Conservation (phyloP, 768 basidiomycete genomes). For the Calocybe cyanea region DNA sequence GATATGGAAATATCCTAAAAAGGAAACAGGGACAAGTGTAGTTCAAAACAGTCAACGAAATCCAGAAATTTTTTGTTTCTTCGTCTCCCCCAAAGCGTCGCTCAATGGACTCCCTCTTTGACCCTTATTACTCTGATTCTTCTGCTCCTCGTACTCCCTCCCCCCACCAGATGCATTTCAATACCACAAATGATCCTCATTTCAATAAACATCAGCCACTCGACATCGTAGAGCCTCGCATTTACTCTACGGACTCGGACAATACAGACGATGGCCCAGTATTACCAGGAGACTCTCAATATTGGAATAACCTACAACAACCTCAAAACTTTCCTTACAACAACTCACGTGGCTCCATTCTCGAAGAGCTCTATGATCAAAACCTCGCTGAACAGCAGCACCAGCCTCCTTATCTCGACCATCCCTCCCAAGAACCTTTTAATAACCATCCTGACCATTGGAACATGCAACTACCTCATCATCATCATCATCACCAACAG, state of each 20-base stretch:
- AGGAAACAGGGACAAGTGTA: constrained; percentile 1
- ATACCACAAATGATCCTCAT: constrained; percentile 16
- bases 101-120: constrained; percentile 50
- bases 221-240: constrained; percentile 39
- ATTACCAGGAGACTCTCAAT: constrained; percentile 39
- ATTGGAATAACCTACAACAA: constrained; percentile 28
- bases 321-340: constrained; percentile 26
- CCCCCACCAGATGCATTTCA: constrained; percentile 41
- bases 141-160: constrained; percentile 75
- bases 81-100: constrained; percentile 6
- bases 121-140: constrained; percentile 65
- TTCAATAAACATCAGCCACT: constrained; percentile 27
- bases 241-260: constrained; percentile 43
- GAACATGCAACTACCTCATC: constrained; percentile 4
- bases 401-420: constrained; percentile 31
- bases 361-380: constrained; percentile 70
- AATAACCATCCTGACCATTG: constrained; percentile 17
- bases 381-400: constrained; percentile 43
- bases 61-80: no score
- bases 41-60: constrained; percentile 2
- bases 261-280: constrained; percentile 38
- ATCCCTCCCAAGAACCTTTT: constrained; percentile 22
- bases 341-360: constrained; percentile 45
- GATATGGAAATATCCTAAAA: constrained; percentile 9
- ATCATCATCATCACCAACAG: constrained; percentile 36